phyloP scores from a whole-genome alignment of 768 basidiomycete species.

The Fomitopsis pulvina region DNA sequence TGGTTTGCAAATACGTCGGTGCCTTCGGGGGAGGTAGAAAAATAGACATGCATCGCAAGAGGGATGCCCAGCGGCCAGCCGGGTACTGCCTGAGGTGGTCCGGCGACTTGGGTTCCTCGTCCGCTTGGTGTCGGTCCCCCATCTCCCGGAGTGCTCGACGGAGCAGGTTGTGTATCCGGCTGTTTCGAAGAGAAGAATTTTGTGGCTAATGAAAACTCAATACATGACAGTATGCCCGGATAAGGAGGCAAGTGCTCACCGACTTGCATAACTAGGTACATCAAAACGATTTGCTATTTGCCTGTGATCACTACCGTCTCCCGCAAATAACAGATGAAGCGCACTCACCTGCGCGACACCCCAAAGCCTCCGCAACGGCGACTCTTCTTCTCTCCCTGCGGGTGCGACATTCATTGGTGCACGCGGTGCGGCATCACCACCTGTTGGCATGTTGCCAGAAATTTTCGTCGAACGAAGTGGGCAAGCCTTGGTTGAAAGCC shows the following conservation, averaged over 20 bases:
- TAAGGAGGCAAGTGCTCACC: constrained; percentile 31
- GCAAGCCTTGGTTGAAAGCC: too few relatives aligned
- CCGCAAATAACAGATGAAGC: background rate
- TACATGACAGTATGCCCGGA: background rate
- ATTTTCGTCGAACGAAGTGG: too few relatives aligned
- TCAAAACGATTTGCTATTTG: constrained; percentile 58
- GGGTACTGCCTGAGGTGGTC: constrained; percentile 46
- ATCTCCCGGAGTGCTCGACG: constrained; percentile 14
- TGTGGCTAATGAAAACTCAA: constrained; percentile 28
- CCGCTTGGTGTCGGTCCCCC: constrained; percentile 17
- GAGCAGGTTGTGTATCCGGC: constrained; percentile 23
- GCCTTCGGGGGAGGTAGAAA: constrained; percentile 54
- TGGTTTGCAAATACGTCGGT: constrained; percentile 53
- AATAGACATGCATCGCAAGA: constrained; percentile 66
- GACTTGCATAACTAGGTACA: constrained; percentile 61
- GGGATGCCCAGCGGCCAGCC: constrained; percentile 57
- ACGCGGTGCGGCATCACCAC: too few relatives aligned
- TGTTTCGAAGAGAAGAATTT: constrained; percentile 36
- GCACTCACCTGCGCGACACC: constrained; percentile 35
- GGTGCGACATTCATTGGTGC: constrained; percentile 16
- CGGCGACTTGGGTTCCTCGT: constrained; percentile 48
- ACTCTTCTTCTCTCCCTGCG: constrained; percentile 26
- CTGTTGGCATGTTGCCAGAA: too few relatives aligned
- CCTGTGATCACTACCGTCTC: constrained; percentile 4
- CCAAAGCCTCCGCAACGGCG: constrained; percentile 31